phyloP scores from a whole-genome alignment of 2,329 filamentous ascomycete genomes.

The Sporothrix dimorphospora region DNA sequence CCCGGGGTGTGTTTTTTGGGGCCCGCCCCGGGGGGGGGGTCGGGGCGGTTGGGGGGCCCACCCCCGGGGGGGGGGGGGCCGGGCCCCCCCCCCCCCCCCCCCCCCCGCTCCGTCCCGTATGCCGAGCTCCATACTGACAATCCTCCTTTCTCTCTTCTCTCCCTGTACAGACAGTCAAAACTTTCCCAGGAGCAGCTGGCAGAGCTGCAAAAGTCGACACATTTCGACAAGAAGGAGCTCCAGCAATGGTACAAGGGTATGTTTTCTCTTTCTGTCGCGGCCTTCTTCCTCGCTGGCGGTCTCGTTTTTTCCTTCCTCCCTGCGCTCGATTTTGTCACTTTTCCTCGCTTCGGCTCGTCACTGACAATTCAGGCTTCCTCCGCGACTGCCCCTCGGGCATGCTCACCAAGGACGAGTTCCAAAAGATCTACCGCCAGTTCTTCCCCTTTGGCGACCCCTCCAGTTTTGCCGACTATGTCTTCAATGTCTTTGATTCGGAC shows the following conservation, averaged over 20 bases:
- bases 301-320: neutral
- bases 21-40: no score
- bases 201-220: slow-evolving; percentile 94
- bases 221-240: slow-evolving; percentile 99
- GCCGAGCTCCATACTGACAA: neutral
- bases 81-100: no score
- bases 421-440: slow-evolving; percentile 99
- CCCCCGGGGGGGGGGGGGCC: no score
- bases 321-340: neutral
- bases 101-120: neutral
- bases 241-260: slow-evolving; percentile 99
- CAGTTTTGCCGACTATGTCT: slow-evolving; percentile 97
- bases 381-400: slow-evolving; percentile 98
- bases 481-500: slow-evolving; percentile 98
- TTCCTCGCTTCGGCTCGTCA: neutral
- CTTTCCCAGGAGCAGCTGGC: slow-evolving; percentile 93
- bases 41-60: no score
- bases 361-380: slow-evolving; percentile 71
- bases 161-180: slow-evolving; percentile 81
- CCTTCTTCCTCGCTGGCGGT: neutral
- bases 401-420: slow-evolving; percentile 97
- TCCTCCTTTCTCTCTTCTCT: neutral
- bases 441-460: slow-evolving; percentile 98
- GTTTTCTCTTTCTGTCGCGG: slow-evolving; percentile 38
- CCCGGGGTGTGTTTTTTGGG: no score